phyloP scores from a whole-genome alignment of 2,329 filamentous ascomycete species.

The Tolypocladium nubicola region DNA sequence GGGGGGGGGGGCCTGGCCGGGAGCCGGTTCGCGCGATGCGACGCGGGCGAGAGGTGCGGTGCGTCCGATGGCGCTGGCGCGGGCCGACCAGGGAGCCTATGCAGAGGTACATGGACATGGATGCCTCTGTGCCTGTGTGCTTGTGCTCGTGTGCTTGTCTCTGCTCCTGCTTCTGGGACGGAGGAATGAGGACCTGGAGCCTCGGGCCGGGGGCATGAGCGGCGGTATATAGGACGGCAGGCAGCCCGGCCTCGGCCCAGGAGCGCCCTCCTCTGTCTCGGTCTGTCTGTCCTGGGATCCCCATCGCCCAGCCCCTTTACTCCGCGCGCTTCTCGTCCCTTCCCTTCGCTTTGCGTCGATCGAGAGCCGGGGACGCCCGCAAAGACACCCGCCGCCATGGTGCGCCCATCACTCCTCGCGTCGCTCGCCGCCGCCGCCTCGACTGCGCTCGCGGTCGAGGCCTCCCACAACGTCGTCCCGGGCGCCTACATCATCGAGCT shows the following conservation, averaged over 20 bases:
- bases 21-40: background rate
- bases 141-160: background rate
- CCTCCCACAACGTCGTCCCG: constrained; percentile 2
- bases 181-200: background rate
- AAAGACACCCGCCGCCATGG: constrained; percentile 2
- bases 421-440: constrained; percentile 7
- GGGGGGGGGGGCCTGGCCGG: background rate
- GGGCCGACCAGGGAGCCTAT: background rate
- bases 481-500: constrained; percentile 13
- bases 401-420: constrained; percentile 7
- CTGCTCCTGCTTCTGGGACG: background rate
- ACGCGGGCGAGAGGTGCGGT: background rate
- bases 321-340: background rate
- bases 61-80: background rate
- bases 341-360: background rate
- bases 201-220: background rate
- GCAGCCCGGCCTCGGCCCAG: background rate
- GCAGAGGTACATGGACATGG: background rate
- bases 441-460: constrained; percentile 4
- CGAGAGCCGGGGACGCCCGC: background rate
- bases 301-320: background rate
- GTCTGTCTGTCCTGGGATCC: background rate
- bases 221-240: background rate
- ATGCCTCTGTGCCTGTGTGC: too few relatives aligned
- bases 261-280: background rate